Conservation (phyloP, 768 basidiomycete genomes). For the Myochromella boudieri region DNA sequence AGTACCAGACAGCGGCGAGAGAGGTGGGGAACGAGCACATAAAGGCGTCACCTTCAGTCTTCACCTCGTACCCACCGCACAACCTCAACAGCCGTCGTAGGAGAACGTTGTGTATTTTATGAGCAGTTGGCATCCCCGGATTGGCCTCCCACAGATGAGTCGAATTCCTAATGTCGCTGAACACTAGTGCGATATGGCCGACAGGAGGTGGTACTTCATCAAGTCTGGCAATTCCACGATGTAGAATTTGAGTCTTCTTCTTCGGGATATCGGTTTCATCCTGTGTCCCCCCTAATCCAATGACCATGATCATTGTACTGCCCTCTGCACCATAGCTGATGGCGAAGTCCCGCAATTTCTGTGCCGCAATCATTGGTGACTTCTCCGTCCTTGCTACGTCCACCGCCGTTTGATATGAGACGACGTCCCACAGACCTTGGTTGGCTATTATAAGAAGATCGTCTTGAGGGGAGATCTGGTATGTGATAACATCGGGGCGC, state of each 20-base stretch:
- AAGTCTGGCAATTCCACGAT: conserved; percentile 62
- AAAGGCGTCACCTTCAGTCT: conserved; percentile 99
- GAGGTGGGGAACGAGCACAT: conserved; percentile 97
- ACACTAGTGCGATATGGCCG: conserved; percentile 90
- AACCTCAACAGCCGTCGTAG: conserved; percentile 82
- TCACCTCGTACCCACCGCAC: conserved; percentile 97
- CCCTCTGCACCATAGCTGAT: conserved; percentile 95
- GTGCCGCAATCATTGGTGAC: conserved; percentile 77
- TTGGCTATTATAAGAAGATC: conserved; percentile 98
- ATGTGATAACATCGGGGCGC: conserved; percentile 71
- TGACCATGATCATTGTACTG: conserved; percentile 97
- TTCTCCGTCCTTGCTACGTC: conserved; percentile 85
- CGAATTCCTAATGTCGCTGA: conserved; percentile 97
- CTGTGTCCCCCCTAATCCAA: conserved; percentile 81
- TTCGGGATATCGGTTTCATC: conserved; percentile 36
- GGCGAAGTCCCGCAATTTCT: conserved; percentile 94
- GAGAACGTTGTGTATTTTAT: conserved; percentile 85
- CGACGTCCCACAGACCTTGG: conserved; percentile 89
- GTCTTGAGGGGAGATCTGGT: conserved; percentile 77
- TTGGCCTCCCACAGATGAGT: conserved; percentile 97
- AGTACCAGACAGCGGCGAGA: conserved; percentile 87
- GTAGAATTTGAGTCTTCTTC: conserved; percentile 51
- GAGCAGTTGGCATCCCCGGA: conserved; percentile 91
- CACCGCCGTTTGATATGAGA: conserved; percentile 93
- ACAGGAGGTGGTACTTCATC: conserved; percentile 76